Evolutionary conservation across 345 rosid genomes (phyloP).

Genomic region (Citrus hindsii): DNA sequence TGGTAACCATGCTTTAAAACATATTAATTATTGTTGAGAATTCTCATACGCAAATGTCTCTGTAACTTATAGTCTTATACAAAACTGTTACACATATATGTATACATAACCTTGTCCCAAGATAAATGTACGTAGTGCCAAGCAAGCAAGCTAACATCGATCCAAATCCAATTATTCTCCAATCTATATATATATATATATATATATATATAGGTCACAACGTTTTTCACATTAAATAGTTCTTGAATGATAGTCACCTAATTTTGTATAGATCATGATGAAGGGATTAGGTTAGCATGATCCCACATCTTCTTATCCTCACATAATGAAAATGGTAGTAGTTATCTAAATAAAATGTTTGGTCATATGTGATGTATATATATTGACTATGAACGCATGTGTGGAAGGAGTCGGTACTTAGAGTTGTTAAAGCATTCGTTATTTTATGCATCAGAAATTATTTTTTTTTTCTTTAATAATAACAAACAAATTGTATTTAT

Average conservation of each 20-base stretch:
- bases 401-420: conserved; percentile 9
- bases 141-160: too few relatives aligned
- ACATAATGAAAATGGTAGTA: not conserved
- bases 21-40: too few relatives aligned
- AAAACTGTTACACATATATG: too few relatives aligned
- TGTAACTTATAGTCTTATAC: too few relatives aligned
- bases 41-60: too few relatives aligned
- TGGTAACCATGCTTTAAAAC: not conserved
- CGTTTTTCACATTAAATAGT: not conserved
- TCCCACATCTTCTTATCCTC: conserved; percentile 2
- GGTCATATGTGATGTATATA: not conserved
- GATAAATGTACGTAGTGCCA: too few relatives aligned
- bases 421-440: conserved; percentile 9
- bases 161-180: too few relatives aligned
- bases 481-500: not conserved
- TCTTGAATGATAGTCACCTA: conserved; percentile 3
- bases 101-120: too few relatives aligned
- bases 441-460: not conserved
- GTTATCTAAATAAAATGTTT: conserved; percentile 3
- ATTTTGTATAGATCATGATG: not conserved
- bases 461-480: too few relatives aligned
- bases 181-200: too few relatives aligned
- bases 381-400: not conserved
- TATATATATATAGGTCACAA: not conserved
- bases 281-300: conserved; percentile 21